phyloP scores from a whole-genome alignment of 768 basidiomycete genomes.

The Mycena olivaceomarginata region DNA sequence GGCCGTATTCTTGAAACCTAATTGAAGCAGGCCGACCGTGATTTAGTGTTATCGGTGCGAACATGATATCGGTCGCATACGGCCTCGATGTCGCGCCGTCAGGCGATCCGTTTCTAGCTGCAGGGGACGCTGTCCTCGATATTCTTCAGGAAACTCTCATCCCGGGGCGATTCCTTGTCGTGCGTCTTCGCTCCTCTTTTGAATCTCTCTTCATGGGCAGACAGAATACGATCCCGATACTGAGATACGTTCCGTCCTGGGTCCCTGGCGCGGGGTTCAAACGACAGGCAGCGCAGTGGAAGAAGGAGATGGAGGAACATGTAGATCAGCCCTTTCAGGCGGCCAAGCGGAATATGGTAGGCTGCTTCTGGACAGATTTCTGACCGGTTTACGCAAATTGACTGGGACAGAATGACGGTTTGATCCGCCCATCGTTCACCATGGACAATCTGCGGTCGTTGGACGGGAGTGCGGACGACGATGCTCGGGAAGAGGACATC shows the following conservation, averaged over 20 bases:
- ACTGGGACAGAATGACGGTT: no score
- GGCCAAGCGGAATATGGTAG: conserved; percentile 34
- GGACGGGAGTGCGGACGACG: no score
- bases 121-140: neutral
- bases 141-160: neutral
- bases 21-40: no score
- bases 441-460: no score
- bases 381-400: no score
- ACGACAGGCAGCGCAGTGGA: conserved; percentile 40
- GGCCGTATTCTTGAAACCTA: no score
- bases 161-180: conserved; percentile 34
- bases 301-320: conserved; percentile 5
- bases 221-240: conserved; percentile 46
- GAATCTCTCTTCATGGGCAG: neutral
- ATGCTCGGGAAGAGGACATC: no score
- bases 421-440: no score
- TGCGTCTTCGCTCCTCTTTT: neutral
- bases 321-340: conserved; percentile 33
- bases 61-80: no score
- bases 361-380: neutral
- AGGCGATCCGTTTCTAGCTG: no score
- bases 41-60: no score
- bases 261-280: conserved; percentile 56
- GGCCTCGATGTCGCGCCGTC: no score
- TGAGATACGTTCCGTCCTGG: conserved; percentile 54